Evolutionary conservation across 345 rosid species (phyloP).

Genomic region (Microcos paniculata): DNA sequence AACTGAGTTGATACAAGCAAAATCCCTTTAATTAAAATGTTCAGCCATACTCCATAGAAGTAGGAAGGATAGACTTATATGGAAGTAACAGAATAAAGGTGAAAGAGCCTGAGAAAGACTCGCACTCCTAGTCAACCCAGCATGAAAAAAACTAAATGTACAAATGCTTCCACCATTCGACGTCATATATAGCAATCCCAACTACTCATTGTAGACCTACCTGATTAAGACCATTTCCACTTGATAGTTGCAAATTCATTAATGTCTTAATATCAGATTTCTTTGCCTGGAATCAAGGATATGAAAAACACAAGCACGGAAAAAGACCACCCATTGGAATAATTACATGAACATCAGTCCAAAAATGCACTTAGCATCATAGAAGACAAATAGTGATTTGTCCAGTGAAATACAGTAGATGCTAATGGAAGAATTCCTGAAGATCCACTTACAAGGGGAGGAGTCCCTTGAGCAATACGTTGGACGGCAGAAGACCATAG

Average conservation of each 20-base stretch:
- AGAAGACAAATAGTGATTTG: background rate
- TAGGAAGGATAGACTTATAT: background rate
- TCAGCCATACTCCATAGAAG: background rate
- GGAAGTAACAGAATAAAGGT: background rate
- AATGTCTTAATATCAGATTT: background rate
- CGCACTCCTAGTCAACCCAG: background rate
- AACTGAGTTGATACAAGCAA: background rate
- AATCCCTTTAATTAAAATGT: background rate
- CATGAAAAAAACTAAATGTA: background rate
- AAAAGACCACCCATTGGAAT: background rate
- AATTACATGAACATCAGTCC: background rate
- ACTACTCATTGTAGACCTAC: background rate
- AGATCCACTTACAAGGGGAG: conserved; percentile 88
- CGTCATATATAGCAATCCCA: background rate
- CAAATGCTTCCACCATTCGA: background rate
- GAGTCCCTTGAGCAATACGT: conserved; percentile 95
- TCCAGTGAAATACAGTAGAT: background rate
- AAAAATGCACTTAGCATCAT: background rate
- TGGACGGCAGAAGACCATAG: conserved; percentile 87
- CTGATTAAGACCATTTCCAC: background rate
- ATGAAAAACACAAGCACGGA: background rate
- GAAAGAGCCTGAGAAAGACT: no score
- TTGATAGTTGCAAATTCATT: background rate
- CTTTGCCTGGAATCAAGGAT: background rate
- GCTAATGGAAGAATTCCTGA: conserved; percentile 10